Evolutionary conservation across 2,329 filamentous ascomycete genomes (phyloP).

Genomic region (Zasmidium cellare): DNA sequence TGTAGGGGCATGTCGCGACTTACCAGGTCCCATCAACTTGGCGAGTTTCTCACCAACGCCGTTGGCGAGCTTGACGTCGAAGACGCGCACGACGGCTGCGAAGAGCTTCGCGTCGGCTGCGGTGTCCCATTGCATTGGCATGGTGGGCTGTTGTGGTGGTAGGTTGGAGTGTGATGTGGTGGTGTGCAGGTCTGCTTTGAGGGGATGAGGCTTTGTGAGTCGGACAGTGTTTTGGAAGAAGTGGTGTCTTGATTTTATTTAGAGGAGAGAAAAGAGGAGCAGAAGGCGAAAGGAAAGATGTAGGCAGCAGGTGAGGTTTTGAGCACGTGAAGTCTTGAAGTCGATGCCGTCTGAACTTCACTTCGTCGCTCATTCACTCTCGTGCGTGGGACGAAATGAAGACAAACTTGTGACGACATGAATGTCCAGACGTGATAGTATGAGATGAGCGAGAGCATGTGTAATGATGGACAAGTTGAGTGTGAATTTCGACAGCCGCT

Average conservation of each 20-base stretch:
- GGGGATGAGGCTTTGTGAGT: too few relatives aligned
- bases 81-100: slow-evolving; percentile 29
- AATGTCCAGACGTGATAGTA: too few relatives aligned
- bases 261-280: too few relatives aligned
- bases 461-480: too few relatives aligned
- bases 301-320: neutral
- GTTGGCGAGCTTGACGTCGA: slow-evolving; percentile 30
- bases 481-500: too few relatives aligned
- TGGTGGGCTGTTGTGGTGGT: slow-evolving; percentile 17
- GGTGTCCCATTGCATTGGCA: slow-evolving; percentile 35
- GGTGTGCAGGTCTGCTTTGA: too few relatives aligned
- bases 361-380: neutral
- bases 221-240: too few relatives aligned
- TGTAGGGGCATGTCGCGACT: neutral
- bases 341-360: neutral
- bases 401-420: too few relatives aligned
- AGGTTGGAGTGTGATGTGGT: neutral
- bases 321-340: neutral
- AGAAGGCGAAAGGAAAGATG: neutral
- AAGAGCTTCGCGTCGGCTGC: slow-evolving; percentile 33
- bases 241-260: too few relatives aligned
- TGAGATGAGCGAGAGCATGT: too few relatives aligned
- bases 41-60: slow-evolving; percentile 27
- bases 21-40: slow-evolving; percentile 30
- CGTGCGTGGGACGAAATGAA: too few relatives aligned